Percentiles rank a stretch among this genome's conserved stretches.
Evolutionary conservation across 129 eudicot genomes (phyloP).

Genomic region (Ambrosia artemisiifolia): DNA sequence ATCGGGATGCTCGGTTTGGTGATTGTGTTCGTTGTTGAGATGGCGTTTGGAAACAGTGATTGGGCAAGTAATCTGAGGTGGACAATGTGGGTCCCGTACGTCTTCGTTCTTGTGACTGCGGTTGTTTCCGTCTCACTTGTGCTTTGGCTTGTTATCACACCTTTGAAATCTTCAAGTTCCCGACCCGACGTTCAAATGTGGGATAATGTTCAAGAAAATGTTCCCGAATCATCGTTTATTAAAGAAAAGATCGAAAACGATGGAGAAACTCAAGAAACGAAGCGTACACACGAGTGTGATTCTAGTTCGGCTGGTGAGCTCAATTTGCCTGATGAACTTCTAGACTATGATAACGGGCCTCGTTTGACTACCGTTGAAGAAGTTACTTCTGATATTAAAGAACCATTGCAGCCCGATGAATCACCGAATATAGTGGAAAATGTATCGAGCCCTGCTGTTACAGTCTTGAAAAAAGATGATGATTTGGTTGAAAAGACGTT

Average conservation of each 20-base stretch:
- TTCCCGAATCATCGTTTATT: conserved; percentile 24
- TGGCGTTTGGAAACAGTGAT: conserved; percentile 77
- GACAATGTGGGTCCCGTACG: conserved; percentile 45
- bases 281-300: neutral
- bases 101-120: conserved; percentile 47
- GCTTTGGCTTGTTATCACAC: conserved; percentile 77
- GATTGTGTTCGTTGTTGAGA: conserved; percentile 66
- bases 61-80: conserved; percentile 81
- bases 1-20: conserved; percentile 66
- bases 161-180: conserved; percentile 58
- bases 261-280: conserved; percentile 32
- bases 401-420: conserved; percentile 25
- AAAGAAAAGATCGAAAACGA: conserved; percentile 26
- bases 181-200: conserved; percentile 38
- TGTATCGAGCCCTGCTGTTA: conserved; percentile 1
- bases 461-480: conserved; percentile 25
- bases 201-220: conserved; percentile 31
- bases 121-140: conserved; percentile 49
- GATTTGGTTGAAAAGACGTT: conserved; percentile 49
- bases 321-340: conserved; percentile 49
- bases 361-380: conserved; percentile 43
- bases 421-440: conserved; percentile 19
- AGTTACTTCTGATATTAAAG: conserved; percentile 24
- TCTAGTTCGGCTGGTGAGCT: conserved; percentile 29
- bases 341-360: conserved; percentile 42